Conservation (phyloP, 2,329 filamentous ascomycete species). For the Anthostomella pinea region DNA sequence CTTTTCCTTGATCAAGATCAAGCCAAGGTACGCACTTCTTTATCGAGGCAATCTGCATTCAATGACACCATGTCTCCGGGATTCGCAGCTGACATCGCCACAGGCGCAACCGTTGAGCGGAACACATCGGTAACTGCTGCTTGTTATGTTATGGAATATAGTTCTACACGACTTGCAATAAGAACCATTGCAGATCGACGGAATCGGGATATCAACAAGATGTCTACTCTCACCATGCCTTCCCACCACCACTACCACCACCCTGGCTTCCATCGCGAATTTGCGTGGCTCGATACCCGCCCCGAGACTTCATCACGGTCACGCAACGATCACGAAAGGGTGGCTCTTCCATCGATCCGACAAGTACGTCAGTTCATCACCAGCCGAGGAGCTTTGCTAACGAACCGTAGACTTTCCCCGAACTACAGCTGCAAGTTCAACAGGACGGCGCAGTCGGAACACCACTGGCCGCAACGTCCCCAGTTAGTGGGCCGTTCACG, state of each 20-base stretch:
- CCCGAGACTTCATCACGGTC: slow-evolving; percentile 35
- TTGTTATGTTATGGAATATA: slow-evolving; percentile 40
- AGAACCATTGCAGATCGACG: slow-evolving; percentile 23
- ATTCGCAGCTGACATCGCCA: slow-evolving; percentile 7
- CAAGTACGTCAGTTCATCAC: slow-evolving; percentile 38
- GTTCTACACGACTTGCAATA: slow-evolving; percentile 32
- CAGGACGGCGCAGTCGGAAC: slow-evolving; percentile 33
- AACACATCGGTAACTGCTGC: slow-evolving; percentile 1
- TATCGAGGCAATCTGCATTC: slow-evolving; percentile 1
- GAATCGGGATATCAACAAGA: slow-evolving; percentile 35
- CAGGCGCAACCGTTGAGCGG: slow-evolving; percentile 8
- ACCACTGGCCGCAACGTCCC: slow-evolving; percentile 34
- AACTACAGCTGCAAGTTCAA: slow-evolving; percentile 38
- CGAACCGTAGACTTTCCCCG: slow-evolving; percentile 41
- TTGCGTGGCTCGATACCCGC: slow-evolving; percentile 38
- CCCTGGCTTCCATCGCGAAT: slow-evolving; percentile 37
- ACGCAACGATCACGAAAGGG: slow-evolving; percentile 37
- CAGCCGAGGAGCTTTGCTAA: slow-evolving; percentile 16
- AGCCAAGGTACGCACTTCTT: slow-evolving; percentile 7
- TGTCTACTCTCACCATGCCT: slow-evolving; percentile 51
- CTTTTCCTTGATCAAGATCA: slow-evolving; percentile 2
- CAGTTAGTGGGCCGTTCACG: slow-evolving; percentile 27
- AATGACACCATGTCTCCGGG: not conserved
- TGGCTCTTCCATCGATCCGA: slow-evolving; percentile 51
- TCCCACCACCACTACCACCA: slow-evolving; percentile 40